Evolutionary conservation across 768 basidiomycete species (phyloP), one percentile per base, ranked within the genome.

Genomic region (Rhodotorula babjevae): DNA sequence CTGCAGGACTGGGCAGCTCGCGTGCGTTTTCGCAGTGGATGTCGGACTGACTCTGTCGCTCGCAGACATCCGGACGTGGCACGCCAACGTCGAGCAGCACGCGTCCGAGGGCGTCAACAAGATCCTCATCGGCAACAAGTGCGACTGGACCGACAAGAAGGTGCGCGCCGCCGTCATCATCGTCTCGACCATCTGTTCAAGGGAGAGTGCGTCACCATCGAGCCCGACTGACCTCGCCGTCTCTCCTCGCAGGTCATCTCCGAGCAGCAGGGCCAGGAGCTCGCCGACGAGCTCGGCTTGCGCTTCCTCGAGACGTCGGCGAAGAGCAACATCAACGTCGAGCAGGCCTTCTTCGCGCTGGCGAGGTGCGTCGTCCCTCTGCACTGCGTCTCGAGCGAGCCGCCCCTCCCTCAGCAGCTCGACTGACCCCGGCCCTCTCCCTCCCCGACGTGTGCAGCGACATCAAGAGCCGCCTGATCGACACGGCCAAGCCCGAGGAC

Each of bases 61-160:
- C 76, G 70, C 76, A 97, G 95, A 98, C 84, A 94, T 98, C 82
- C 91, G 93, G 76, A 95, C 92, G 76, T 98, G 96, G 96, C 92
- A 97, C 82, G 83, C 89, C 49, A 97, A 97, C 81, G 93, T 98
- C 76, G 96, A 98, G 82, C 95, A 97, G 80, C 94, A 98, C 80
- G 96, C 96, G 50, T 96, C 95, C 2, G 93, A 98, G 76, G 93
- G 93, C 50, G 96, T 98, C 75, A 98, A 98, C 87, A 98, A 98
- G 87, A 92, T 99, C 72, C 87, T 98, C 64, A 91, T 98, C 76
- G 96, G 96, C 52, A 99, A 99, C 85, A 99, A 99, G 82, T 97
- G 91, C 57, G 96, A 99, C 82, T 96, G 94, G 93, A 88, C 89
- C 67, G 95, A 97, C 82, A 97, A 96, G 84, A 88, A 90, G 76